Conservation (phyloP, 805 yeast species). For the Kodamaea jinghongensis region DNA sequence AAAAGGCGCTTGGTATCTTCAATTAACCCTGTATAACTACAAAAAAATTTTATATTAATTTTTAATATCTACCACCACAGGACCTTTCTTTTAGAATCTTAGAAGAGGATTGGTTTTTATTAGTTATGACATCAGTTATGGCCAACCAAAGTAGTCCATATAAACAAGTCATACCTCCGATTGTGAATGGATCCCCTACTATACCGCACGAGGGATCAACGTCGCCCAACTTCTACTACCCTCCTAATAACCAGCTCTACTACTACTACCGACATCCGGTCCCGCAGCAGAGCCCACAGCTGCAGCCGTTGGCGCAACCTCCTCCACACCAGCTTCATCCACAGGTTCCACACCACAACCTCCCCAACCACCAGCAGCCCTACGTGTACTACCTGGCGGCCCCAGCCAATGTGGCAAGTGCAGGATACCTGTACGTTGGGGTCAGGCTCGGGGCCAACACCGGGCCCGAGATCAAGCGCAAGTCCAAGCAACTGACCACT, state of each 20-base stretch:
- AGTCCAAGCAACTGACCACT: slow-evolving; percentile 41
- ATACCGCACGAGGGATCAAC: slow-evolving; percentile 2
- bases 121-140: no score
- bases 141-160: no score
- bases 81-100: no score
- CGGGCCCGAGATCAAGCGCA: slow-evolving; percentile 15
- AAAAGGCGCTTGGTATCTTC: no score
- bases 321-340: not conserved
- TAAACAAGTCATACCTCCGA: slow-evolving; percentile 6
- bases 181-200: not conserved
- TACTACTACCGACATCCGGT: slow-evolving; percentile 6
- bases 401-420: no score
- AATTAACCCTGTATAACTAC: no score
- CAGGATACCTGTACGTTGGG: no score
- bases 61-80: not conserved
- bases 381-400: slow-evolving; percentile 4
- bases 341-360: not conserved
- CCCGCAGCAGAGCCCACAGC: slow-evolving; percentile 1
- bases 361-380: not conserved
- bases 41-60: no score
- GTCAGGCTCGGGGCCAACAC: no score
- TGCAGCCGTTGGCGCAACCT: slow-evolving; percentile 1
- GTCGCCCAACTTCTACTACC: slow-evolving; percentile 7
- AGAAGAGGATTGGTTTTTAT: no score
- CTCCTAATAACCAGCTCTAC: slow-evolving; percentile 7